These are phyloP conservation scores for Penicillium waksmanii DNA, from an alignment of 495 filamentous ascomycete genomes.

Conservation along the genomic window DNA sequence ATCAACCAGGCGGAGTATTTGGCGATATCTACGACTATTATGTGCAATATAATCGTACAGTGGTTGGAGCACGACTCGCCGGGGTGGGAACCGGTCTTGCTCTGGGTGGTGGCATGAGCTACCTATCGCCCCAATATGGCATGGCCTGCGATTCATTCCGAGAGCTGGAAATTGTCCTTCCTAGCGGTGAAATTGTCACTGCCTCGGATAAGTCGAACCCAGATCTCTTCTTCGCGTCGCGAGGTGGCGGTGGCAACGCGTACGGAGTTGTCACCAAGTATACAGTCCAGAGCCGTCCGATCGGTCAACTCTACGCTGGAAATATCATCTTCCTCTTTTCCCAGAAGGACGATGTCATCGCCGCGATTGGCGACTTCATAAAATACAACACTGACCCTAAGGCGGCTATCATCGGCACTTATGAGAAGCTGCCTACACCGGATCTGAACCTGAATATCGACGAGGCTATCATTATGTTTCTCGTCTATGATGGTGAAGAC, in stretches of 20 bases:
- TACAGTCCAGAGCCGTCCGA: constrained; percentile 31
- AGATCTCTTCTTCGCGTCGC: constrained; percentile 62
- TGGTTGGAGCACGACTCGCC: constrained; percentile 36
- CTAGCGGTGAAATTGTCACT: constrained; percentile 51
- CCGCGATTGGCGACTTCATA: constrained; percentile 35
- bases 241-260: constrained; percentile 55
- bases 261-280: constrained; percentile 52
- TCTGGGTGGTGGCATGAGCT: constrained; percentile 40
- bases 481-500: constrained; percentile 40
- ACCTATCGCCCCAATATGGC: constrained; percentile 42
- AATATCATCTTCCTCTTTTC: constrained; percentile 34
- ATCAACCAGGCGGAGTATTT: constrained; percentile 36
- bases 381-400: constrained; percentile 39
- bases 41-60: constrained; percentile 32
- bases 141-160: constrained; percentile 41
- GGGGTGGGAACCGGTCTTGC: constrained; percentile 39
- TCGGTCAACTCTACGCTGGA: constrained; percentile 34
- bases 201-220: constrained; percentile 51
- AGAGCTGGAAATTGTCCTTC: constrained; percentile 51
- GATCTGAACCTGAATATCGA: constrained; percentile 33
- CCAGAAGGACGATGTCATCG: constrained; percentile 29
- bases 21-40: constrained; percentile 39
- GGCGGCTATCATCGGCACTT: constrained; percentile 38
- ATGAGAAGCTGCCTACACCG: constrained; percentile 31
- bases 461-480: constrained; percentile 38